Evolutionary conservation across 352 stramenopile genomes (phyloP), one percentile per base, ranked within the genome.

Genomic region (Phytophthora melonis): DNA sequence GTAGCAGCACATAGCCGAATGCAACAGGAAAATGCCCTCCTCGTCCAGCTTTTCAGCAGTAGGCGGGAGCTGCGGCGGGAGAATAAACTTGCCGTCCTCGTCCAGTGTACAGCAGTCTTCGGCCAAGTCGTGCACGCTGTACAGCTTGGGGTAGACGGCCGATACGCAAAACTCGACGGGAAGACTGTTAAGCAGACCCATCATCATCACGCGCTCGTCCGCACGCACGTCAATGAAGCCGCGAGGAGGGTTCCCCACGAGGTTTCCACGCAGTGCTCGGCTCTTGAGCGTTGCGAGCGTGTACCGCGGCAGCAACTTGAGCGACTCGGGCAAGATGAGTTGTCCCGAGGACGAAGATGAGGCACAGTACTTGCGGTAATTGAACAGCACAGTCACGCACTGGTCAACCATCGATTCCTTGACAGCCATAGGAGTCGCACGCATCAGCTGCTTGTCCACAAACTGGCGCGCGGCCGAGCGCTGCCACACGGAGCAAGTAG

Each of bases 341-440:
- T 98, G 93, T 0, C 92, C 93, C 0, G 88, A 92, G 18, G 91
- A 94, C n/a, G 89, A 96, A 49, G 92, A 93, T n/a, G 91, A 87
- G 21, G 93, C 92, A 69, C 93, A 98, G 65, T 96, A 86, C 73
- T 97, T 96, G 78, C 93, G 91, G 82, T 98, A 98, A 72, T 95
- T 93, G 71, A 88, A 96, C 36, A 98, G 70, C 72, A 97, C 92
- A 47, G 81, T 93, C 57, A 96, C 89, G 64, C 88, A 96, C 69
- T 96, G 83, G 65, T 96, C 89, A 10, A 98, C 83, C 41, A 94
- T 72, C 55, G 89, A 80, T 63, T 96, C 85, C 68, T 93, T 94
- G 18, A 96, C 83, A 0, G 84, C 84, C 59, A 86, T 81, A 6
- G 86, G 86, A 43, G 78, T 95, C n/a, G 84, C 80, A 58, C 87